These are phyloP conservation scores for Vanrija pseudolonga DNA, from an alignment of 1,284 basidiomycete genomes.

Conservation along the genomic window DNA sequence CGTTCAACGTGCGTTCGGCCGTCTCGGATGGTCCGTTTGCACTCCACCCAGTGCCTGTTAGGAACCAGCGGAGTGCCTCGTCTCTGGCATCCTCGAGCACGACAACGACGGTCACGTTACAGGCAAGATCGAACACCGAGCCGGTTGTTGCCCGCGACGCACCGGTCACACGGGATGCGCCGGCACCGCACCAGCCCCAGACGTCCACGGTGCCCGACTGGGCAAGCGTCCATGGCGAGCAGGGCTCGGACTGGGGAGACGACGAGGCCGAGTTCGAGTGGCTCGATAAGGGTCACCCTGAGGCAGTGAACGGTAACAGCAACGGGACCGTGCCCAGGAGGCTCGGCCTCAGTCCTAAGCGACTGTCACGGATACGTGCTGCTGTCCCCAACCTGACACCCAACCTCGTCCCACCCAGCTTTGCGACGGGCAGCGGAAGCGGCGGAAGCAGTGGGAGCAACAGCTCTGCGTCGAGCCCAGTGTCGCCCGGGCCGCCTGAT, in stretches of 20 bases:
- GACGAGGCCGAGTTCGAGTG: slow-evolving; percentile 45
- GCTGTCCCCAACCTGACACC: neutral
- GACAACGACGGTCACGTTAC: neutral
- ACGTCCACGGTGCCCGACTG: slow-evolving; percentile 20
- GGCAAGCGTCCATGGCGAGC: slow-evolving; percentile 42
- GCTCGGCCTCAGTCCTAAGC: neutral
- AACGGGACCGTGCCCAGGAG: neutral
- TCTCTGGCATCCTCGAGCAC: neutral
- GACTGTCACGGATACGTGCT: slow-evolving; percentile 4
- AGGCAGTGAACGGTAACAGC: slow-evolving; percentile 28
- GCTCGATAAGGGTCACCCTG: slow-evolving; percentile 35
- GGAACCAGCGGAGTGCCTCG: too few species aligned
- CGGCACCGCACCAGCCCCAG: slow-evolving; percentile 14
- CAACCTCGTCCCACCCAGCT: neutral
- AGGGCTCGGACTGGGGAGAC: slow-evolving; percentile 47
- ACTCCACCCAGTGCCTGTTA: slow-evolving; percentile 15
- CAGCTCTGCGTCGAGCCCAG: neutral
- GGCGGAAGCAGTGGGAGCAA: neutral
- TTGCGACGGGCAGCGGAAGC: neutral
- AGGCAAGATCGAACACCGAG: neutral
- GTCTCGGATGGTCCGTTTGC: slow-evolving; percentile 12
- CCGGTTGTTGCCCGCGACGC: slow-evolving; percentile 1
- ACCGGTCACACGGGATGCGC: neutral
- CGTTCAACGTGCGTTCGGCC: slow-evolving; percentile 4
- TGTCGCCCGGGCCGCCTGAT: neutral